Conservation (phyloP, 148 eudicot genomes). For the Vaccinium macrocarpon region DNA sequence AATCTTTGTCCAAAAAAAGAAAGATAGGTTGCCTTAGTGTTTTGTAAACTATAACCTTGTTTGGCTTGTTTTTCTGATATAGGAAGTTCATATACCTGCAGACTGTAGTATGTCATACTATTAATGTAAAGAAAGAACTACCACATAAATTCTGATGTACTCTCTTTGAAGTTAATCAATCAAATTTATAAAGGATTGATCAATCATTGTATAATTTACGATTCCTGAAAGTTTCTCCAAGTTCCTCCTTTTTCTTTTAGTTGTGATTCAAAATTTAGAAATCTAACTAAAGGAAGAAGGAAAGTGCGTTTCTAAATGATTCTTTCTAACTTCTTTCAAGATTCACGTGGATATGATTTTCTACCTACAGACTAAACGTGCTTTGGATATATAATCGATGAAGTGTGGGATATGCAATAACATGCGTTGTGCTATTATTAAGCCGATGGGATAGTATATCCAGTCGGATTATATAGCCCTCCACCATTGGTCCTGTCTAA, state of each 20-base stretch:
- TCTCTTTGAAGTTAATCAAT: background rate
- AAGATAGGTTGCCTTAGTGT: background rate
- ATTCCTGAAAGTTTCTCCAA: background rate
- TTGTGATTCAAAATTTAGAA: background rate
- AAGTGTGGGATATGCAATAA: background rate
- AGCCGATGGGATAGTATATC: background rate
- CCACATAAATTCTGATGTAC: background rate
- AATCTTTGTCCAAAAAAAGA: background rate
- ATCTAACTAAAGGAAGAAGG: background rate
- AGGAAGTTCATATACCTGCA: background rate
- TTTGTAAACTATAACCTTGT: background rate
- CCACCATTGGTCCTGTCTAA: background rate
- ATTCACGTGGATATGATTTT: background rate
- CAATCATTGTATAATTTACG: background rate
- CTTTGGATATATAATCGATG: too few species aligned
- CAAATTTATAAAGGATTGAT: background rate
- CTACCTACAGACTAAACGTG: too few species aligned
- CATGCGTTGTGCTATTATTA: background rate
- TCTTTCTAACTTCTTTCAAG: background rate
- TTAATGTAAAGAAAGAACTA: background rate
- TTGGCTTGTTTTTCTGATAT: background rate
- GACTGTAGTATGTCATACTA: background rate
- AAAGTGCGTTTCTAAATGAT: background rate
- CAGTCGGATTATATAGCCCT: background rate
- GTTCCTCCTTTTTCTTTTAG: background rate